A percentile compares a stretch with the other conserved stretches of the same genome.
Conservation (phyloP, 2,329 filamentous ascomycete species). For the Pseudogymnoascus sp. region DNA sequence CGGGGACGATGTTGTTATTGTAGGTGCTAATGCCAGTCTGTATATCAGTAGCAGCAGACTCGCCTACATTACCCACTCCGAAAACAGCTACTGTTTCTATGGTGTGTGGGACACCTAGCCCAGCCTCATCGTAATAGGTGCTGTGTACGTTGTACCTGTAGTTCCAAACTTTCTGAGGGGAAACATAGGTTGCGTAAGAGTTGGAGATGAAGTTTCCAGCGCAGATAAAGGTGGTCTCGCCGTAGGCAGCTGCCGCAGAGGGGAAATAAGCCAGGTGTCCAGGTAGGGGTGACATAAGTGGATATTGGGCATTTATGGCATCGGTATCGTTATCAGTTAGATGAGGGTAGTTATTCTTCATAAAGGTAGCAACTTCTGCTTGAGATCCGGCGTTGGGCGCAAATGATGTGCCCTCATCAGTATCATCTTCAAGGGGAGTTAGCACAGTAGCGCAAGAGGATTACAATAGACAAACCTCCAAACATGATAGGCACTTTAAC, state of each 20-base stretch:
- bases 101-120: conserved; percentile 33
- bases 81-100: conserved; percentile 33
- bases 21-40: conserved; percentile 27
- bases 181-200: conserved; percentile 22
- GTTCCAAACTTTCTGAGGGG: conserved; percentile 36
- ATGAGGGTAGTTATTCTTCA: conserved; percentile 32
- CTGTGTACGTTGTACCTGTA: conserved; percentile 42
- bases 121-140: conserved; percentile 30
- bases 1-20: conserved; percentile 27
- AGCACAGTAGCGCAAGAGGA: background rate
- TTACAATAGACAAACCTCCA: conserved; percentile 22
- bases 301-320: conserved; percentile 28
- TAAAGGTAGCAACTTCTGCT: conserved; percentile 28
- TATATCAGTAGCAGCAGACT: conserved; percentile 1
- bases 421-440: conserved; percentile 28
- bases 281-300: conserved; percentile 26
- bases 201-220: conserved; percentile 36
- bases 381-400: conserved; percentile 31
- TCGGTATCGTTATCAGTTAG: conserved; percentile 24
- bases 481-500: conserved; percentile 36
- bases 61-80: conserved; percentile 28
- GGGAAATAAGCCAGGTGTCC: conserved; percentile 31
- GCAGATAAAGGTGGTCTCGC: conserved; percentile 44
- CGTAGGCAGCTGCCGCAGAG: conserved; percentile 34
- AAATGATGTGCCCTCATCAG: conserved; percentile 54